Evolutionary conservation across 352 stramenopile genomes (phyloP).

Genomic region (Phytophthora syringae): DNA sequence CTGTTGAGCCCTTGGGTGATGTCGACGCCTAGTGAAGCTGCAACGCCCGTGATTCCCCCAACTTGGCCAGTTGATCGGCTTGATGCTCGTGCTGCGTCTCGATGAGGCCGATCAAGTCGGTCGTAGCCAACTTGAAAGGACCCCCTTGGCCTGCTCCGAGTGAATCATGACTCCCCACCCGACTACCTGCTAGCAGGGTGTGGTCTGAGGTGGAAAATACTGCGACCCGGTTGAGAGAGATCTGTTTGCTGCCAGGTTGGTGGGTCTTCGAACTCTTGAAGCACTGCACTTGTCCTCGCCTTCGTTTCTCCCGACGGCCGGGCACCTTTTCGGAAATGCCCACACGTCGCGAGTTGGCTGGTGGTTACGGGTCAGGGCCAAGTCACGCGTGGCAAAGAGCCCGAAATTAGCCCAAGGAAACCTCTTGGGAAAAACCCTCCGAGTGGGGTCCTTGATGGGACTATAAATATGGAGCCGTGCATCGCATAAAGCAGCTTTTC

Average conservation of each 20-base stretch:
- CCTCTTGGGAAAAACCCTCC: background rate
- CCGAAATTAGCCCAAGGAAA: conserved; percentile 17
- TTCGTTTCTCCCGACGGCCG: conserved; percentile 28
- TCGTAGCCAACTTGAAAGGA: conserved; percentile 53
- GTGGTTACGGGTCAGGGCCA: conserved; percentile 32
- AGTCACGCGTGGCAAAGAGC: background rate
- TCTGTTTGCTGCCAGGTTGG: background rate
- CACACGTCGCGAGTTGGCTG: conserved; percentile 18
- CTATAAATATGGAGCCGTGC: conserved; percentile 19
- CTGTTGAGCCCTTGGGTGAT: conserved; percentile 57
- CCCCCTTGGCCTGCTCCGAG: conserved; percentile 34
- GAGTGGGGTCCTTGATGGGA: no score
- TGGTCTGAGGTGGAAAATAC: conserved; percentile 10
- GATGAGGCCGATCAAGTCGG: conserved; percentile 73
- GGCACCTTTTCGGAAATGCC: conserved; percentile 42
- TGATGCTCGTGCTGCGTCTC: conserved; percentile 72
- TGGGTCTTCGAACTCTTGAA: conserved; percentile 18
- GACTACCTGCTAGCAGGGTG: conserved; percentile 17
- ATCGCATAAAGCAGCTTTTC: conserved; percentile 8
- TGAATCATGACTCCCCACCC: conserved; percentile 37
- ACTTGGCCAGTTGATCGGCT: conserved; percentile 55
- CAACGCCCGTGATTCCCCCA: conserved; percentile 69
- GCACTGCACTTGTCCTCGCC: background rate
- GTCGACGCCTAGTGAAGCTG: conserved; percentile 48
- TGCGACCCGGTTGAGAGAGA: no score